A percentile compares a stretch with the other conserved stretches of the same genome.
Evolutionary conservation across 441 rosid genomes (phyloP).

Genomic region (Bruguiera hainesii): DNA sequence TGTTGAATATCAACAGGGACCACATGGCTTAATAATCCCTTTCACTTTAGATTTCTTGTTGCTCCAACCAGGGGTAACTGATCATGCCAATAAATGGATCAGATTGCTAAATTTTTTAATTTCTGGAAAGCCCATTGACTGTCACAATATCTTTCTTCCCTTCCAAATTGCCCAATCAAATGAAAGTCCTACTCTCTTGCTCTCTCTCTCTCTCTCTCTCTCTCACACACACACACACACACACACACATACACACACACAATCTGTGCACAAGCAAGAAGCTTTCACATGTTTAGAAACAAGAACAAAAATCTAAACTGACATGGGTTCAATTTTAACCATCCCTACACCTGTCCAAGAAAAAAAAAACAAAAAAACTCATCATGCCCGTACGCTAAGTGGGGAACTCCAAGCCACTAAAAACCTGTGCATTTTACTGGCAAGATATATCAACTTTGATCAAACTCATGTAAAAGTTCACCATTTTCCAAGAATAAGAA

Average conservation of each 20-base stretch:
- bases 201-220: too few species aligned
- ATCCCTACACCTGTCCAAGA: too few species aligned
- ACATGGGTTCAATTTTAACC: background rate
- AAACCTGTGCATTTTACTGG: background rate
- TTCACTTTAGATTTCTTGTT: background rate
- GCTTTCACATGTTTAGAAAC: constrained; percentile 1
- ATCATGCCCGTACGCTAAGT: background rate
- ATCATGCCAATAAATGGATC: background rate
- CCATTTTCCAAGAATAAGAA: background rate
- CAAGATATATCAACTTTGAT: background rate
- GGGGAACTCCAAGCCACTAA: constrained; percentile 6
- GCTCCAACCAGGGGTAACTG: background rate
- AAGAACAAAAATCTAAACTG: constrained; percentile 2
- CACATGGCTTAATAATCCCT: too few species aligned
- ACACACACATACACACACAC: too few species aligned
- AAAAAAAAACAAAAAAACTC: background rate
- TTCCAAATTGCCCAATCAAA: background rate
- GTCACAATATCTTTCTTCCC: background rate
- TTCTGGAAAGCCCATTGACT: background rate
- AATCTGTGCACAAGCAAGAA: too few species aligned
- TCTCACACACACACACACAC: too few species aligned
- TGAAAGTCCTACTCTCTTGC: background rate
- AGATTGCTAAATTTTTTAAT: background rate
- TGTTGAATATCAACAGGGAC: too few species aligned
- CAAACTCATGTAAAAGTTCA: constrained; percentile 1